Conservation (phyloP, 2,329 filamentous ascomycete species). For the Fusarium fujikuroi region DNA sequence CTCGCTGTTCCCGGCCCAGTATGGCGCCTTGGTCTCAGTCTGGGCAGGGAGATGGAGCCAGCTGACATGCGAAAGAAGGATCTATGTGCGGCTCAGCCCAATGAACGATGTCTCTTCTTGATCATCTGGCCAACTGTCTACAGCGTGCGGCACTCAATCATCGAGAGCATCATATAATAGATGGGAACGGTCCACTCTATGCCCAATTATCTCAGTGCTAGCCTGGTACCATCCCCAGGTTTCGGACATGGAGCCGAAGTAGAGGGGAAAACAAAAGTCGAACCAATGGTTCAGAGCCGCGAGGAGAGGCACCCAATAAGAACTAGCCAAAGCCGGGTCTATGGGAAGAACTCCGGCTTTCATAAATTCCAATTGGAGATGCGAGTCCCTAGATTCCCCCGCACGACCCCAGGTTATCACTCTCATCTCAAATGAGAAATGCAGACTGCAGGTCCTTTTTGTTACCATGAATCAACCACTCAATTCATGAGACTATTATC, state of each 20-base stretch:
- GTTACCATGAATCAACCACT: neutral
- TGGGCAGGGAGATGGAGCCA: neutral
- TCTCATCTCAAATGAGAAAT: neutral
- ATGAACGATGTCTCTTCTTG: neutral
- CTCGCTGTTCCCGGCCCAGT: neutral
- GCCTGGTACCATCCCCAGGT: neutral
- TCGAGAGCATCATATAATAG: neutral
- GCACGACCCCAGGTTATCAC: neutral
- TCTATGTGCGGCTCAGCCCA: neutral
- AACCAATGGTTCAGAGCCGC: neutral
- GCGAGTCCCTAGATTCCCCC: accelerated
- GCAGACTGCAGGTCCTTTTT: neutral
- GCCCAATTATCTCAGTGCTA: neutral
- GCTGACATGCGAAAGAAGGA: accelerated
- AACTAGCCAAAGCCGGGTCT: neutral
- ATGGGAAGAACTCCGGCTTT: accelerated
- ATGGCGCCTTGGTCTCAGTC: neutral
- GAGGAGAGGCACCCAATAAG: neutral
- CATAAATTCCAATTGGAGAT: accelerated
- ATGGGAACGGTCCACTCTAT: too few species aligned
- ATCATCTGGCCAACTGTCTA: neutral
- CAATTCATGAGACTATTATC: neutral
- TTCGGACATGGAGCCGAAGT: neutral
- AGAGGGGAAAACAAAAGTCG: neutral
- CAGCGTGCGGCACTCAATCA: accelerated